Evolutionary conservation across 1,284 basidiomycete genomes (phyloP), one percentile per base, ranked within the genome.

Genomic region (Acaromyces ingoldii): DNA sequence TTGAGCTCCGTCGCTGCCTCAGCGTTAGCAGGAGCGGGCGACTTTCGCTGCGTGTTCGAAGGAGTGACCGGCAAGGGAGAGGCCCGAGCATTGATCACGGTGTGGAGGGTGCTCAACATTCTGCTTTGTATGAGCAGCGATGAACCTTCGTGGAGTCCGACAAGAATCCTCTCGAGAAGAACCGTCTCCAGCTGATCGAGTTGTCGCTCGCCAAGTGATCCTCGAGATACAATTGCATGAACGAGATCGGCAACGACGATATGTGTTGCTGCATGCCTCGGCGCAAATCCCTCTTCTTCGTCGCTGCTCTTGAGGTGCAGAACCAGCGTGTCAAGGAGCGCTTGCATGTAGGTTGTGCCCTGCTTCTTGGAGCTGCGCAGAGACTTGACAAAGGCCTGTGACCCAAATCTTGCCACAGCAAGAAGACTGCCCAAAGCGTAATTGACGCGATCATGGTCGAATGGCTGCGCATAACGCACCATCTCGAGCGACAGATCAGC

Each of bases 31-130:
- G n/a, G n/a, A n/a, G n/a, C n/a, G n/a, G n/a, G n/a, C n/a, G n/a
- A 37, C 19, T 51, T 7, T 9, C 38, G 30, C 9, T n/a, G 57
- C 33, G 43, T 3, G 19, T 37, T 21, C 2, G 30, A 10, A 47
- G 30, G 2, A n/a, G n/a, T n/a, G n/a, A n/a, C n/a, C n/a, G n/a
- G n/a, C n/a, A n/a, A n/a, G n/a, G 11, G 34, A 29, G 53, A 50
- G n/a, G 55, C 52, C 37, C 51, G 52, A 22, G 55, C 55, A 1
- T 57, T 38, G 17, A 72, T 48, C 25, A 89, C 79, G 0, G 88
- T 86, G 69, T 96, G 91, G 1, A 98, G 81, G 7, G 93, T 83
- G 63, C 91, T 90, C 1, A 98, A 82, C 51, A 96, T 82, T 70
- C 91, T 92, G 80, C 90, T 91, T 45, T 74, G 71, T 11, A 55